Evolutionary conservation across 2,329 filamentous ascomycete species (phyloP), one percentile per base, ranked within the genome.

Genomic region (Talaromyces sp.): DNA sequence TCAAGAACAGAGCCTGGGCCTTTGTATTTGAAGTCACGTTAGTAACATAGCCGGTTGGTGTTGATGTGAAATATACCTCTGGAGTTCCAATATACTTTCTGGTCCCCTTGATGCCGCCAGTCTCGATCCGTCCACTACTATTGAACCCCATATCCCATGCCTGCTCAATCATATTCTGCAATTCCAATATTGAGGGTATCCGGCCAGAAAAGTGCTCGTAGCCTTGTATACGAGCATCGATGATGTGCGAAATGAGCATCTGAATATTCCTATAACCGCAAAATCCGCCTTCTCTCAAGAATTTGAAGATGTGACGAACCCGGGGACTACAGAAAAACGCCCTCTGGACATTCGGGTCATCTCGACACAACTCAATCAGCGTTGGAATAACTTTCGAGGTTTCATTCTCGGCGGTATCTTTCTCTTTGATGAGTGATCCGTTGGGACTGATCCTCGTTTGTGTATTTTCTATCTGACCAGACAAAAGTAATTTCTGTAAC

Each of bases 211-310:
- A 91, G 57, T 81, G 77, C 47, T 88, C 81, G 66, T 84, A 77
- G 0, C 90, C 91, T 13, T 81, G 77, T 13, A 81, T 82, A 45
- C 80, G 75, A 1, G 85, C 79, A 9, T 84, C 85, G 65, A 88
- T 85, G 22, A 97, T 86, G 74, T 92, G 93, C 0, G 93, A 94
- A 14, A 90, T 81, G 70, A 97, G 78, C 88, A 96, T 96, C 75
- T 98, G 95, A 37, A 97, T 96, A 73, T 96, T 98, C 47, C 94
- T 86, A 75, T 97, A 98, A 3, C 94, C 94, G 74, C 94, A 98
- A 75, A 98, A 98, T 6, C 92, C 91, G 24, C 93, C 93, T 79
- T 97, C 93, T 66, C 82, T 84, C n/a, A 84, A 85, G 61, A 96
- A 82, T 72, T 96, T 96, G 60, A 90, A 91, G 31, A 98, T 84